Base-by-base conservation (phyloP, 306 rosid genomes). In the Coriaria nepalensis region DNA sequence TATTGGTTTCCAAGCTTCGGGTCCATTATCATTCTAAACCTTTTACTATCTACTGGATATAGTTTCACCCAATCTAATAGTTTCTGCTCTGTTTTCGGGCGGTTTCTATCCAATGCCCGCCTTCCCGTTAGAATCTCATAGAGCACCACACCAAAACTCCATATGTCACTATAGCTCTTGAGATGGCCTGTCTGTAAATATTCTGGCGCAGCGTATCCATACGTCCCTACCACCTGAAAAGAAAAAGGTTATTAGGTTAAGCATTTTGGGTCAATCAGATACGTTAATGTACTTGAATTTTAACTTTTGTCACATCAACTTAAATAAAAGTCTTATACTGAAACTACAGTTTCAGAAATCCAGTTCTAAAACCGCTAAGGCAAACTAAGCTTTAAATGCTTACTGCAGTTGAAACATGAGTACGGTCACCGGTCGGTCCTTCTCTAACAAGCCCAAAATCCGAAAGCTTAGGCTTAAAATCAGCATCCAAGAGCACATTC, bases 371-470 rank as follows among this genome's bases (percentile, higher is more conserved):
- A 20, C 29, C 29, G 29, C 29, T 20, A 20, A 20, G 3, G 29
- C 29, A 20, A 20, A 20, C 29, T 20, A 20, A 20, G 29, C 2
- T 20, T 8, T 6, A 48, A 53, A 56, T 49, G 73, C 94, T 62
- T 70, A 92, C 98, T 13, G 81, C 76, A 10, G 98, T 92, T 11
- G 98, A 86, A 53, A 92, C 98, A 59, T 92, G 98, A 46, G 93
- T 78, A 37, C 43, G 64, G 51, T 75, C 93, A 29, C 94, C 98
- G 0, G 66, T 56, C 36, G 98, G 98, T 4, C 98, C 98, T 60
- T 86, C 98, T 80, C 98, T 82, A 20, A 94, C 98, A 42, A 92
- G 94, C 49, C 98, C 98, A 9, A 92, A 92, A 67, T 92, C 98
- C 43, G 98, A 92, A 41, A 92, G 96, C 71, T 92, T 92, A 53